Percentiles rank a stretch among this genome's conserved stretches.
Conservation (phyloP, 441 rosid species). For the Adansonia rubrostipa region DNA sequence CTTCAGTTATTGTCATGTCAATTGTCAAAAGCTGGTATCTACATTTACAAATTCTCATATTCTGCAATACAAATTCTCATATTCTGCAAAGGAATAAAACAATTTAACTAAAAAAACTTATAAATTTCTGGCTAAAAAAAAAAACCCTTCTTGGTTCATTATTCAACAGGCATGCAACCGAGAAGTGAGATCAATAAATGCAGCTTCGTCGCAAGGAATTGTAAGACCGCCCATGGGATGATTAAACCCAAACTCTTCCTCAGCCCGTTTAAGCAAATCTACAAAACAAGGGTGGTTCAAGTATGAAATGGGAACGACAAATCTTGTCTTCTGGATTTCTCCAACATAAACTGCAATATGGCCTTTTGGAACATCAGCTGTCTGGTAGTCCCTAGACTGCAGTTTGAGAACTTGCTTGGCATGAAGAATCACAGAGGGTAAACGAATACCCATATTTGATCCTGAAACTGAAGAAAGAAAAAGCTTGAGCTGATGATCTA, state of each 20-base stretch:
- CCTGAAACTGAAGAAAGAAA: background rate
- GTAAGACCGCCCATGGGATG: slow-evolving; percentile 50
- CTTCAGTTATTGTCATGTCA: background rate
- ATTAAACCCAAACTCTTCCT: slow-evolving; percentile 49
- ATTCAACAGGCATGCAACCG: slow-evolving; percentile 19
- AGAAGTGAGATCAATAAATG: slow-evolving; percentile 33
- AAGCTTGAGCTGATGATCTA: background rate
- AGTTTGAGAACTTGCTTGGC: slow-evolving; percentile 40
- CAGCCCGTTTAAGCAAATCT: slow-evolving; percentile 39
- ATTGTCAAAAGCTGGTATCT: background rate
- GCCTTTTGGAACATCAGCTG: slow-evolving; percentile 38
- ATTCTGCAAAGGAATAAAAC: background rate
- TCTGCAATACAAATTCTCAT: slow-evolving; percentile 7
- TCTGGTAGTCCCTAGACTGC: slow-evolving; percentile 24
- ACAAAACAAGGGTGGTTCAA: slow-evolving; percentile 45
- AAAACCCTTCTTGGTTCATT: background rate
- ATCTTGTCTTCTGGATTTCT: slow-evolving; percentile 36
- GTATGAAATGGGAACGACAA: slow-evolving; percentile 35
- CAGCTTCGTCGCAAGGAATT: slow-evolving; percentile 41
- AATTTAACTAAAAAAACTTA: background rate
- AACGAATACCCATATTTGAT: slow-evolving; percentile 39
- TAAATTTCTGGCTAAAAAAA: background rate
- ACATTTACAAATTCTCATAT: slow-evolving; percentile 3
- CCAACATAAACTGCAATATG: slow-evolving; percentile 45
- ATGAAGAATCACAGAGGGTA: slow-evolving; percentile 31